Percentiles rank a stretch among this genome's conserved stretches.
phyloP scores from a whole-genome alignment of 1,284 basidiomycete genomes.

The Entoloma clypeatum region DNA sequence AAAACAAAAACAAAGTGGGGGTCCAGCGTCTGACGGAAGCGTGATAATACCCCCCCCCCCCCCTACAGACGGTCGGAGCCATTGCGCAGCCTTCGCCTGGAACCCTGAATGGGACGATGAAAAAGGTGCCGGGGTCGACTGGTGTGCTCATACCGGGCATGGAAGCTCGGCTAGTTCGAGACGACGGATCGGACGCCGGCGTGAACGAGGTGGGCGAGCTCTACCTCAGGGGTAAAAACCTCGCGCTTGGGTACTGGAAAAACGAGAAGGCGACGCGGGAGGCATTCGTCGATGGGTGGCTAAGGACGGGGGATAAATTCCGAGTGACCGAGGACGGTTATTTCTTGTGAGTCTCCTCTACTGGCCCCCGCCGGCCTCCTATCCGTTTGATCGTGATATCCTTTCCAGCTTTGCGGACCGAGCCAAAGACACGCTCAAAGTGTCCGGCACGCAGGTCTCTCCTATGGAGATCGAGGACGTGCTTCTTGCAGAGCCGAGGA shows the following conservation, averaged over 20 bases:
- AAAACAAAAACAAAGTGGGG: no score
- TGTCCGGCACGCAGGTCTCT: slow-evolving; percentile 72
- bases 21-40: no score
- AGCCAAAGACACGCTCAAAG: slow-evolving; percentile 67
- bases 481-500: slow-evolving; percentile 53
- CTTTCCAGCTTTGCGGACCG: slow-evolving; percentile 63
- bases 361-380: neutral
- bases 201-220: slow-evolving; percentile 64
- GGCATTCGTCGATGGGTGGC: slow-evolving; percentile 67
- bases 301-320: slow-evolving; percentile 69
- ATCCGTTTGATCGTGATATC: neutral
- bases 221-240: slow-evolving; percentile 48
- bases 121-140: slow-evolving; percentile 40
- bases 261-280: slow-evolving; percentile 62
- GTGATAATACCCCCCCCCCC: neutral
- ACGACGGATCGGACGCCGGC: slow-evolving; percentile 55
- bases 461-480: slow-evolving; percentile 69
- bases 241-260: slow-evolving; percentile 67
- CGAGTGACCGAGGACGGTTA: slow-evolving; percentile 52
- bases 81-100: slow-evolving; percentile 43
- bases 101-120: slow-evolving; percentile 40
- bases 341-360: slow-evolving; percentile 50
- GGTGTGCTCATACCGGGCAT: slow-evolving; percentile 62
- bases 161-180: slow-evolving; percentile 57
- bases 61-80: slow-evolving; percentile 52